Evolutionary conservation across 2,329 filamentous ascomycete species (phyloP).

Genomic region (Aureobasidium pullulans): DNA sequence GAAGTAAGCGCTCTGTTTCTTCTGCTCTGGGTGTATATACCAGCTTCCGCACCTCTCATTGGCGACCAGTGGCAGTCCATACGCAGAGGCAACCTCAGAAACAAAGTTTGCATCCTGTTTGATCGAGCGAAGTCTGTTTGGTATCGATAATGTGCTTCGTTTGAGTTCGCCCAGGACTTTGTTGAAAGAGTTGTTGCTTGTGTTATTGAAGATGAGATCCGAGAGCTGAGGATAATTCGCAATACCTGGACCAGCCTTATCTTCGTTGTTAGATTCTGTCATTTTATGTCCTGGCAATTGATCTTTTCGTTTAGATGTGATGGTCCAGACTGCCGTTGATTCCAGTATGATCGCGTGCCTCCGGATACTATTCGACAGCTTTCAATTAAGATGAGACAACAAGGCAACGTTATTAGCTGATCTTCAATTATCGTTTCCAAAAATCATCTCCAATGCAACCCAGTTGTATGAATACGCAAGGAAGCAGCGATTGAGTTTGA

Average conservation of each 20-base stretch:
- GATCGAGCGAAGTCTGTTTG: constrained; percentile 78
- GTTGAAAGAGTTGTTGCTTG: constrained; percentile 55
- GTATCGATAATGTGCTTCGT: constrained; percentile 66
- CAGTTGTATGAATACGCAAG: too few species aligned
- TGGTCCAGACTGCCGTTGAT: background rate
- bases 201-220: constrained; percentile 48
- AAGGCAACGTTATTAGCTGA: too few species aligned
- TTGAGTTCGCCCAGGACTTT: constrained; percentile 64
- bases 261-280: background rate
- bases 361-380: too few species aligned
- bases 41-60: constrained; percentile 96
- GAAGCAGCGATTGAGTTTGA: too few species aligned
- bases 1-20: constrained; percentile 78
- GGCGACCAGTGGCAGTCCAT: constrained; percentile 65
- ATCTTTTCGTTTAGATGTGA: background rate
- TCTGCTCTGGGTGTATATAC: constrained; percentile 66
- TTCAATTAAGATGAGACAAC: too few species aligned
- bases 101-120: constrained; percentile 70
- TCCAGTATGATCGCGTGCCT: too few species aligned
- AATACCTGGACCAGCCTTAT: background rate
- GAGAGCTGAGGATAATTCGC: constrained; percentile 10
- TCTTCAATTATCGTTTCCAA: too few species aligned
- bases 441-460: too few species aligned
- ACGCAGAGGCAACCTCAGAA: constrained; percentile 48
- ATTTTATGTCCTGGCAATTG: background rate